Conservation (phyloP, 2,329 filamentous ascomycete species). For the Fusarium robinianum region DNA sequence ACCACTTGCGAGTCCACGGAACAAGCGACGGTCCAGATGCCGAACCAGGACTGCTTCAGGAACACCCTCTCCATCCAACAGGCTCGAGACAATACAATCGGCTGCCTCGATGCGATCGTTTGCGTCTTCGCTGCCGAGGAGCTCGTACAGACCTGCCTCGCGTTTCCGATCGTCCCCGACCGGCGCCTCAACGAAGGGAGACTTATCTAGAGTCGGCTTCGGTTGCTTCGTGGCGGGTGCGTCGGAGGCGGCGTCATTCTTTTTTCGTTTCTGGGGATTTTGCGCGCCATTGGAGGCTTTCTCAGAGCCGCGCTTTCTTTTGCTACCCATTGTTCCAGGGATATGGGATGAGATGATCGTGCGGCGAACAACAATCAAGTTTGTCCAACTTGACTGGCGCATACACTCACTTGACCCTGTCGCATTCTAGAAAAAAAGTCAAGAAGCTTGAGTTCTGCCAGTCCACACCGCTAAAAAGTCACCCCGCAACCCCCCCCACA, state of each 20-base stretch:
- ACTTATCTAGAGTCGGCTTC: slow-evolving; percentile 41
- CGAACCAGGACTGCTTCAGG: slow-evolving; percentile 58
- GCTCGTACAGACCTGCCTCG: slow-evolving; percentile 64
- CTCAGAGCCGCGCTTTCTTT: slow-evolving; percentile 44
- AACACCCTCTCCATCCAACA: slow-evolving; percentile 55
- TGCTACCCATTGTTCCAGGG: slow-evolving; percentile 39
- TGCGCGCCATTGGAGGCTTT: slow-evolving; percentile 34
- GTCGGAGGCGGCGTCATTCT: slow-evolving; percentile 34
- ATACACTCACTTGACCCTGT: slow-evolving; percentile 14
- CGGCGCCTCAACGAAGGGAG: slow-evolving; percentile 56
- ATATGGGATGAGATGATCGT: slow-evolving; percentile 1
- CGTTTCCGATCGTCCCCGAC: slow-evolving; percentile 59
- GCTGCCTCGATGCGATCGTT: slow-evolving; percentile 62
- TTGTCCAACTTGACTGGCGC: too few species aligned
- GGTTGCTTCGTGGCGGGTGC: slow-evolving; percentile 24
- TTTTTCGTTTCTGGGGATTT: slow-evolving; percentile 41
- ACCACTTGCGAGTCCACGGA: slow-evolving; percentile 86
- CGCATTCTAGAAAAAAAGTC: slow-evolving; percentile 24
- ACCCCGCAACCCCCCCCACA: slow-evolving; percentile 29
- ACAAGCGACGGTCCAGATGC: slow-evolving; percentile 70
- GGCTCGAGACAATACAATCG: slow-evolving; percentile 59
- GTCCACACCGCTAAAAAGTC: slow-evolving; percentile 27
- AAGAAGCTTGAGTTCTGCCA: slow-evolving; percentile 26
- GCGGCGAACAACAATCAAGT: too few species aligned
- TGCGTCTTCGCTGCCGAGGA: slow-evolving; percentile 63